These are phyloP conservation scores for Kodamaea kaohsiungensis DNA, from an alignment of 805 yeast genomes.

Conservation along the genomic window DNA sequence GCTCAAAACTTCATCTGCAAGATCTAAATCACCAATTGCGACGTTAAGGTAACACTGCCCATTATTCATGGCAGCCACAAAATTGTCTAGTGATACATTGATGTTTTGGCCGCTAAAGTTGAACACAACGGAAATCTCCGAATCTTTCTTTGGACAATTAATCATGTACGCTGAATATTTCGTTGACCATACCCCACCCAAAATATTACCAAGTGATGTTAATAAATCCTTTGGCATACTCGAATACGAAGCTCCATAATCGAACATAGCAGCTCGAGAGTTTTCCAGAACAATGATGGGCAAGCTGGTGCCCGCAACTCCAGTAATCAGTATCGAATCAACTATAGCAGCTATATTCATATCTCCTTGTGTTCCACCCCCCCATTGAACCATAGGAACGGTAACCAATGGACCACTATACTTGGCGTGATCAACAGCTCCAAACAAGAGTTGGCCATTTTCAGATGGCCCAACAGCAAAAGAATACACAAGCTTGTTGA, in stretches of 20 bases:
- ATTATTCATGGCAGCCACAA: background rate
- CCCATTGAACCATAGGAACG: background rate
- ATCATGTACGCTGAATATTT: background rate
- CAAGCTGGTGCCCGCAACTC: background rate
- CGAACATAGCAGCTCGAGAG: background rate
- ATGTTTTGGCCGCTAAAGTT: slow-evolving; percentile 4
- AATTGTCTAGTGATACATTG: background rate
- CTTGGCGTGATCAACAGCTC: slow-evolving; percentile 68
- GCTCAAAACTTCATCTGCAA: slow-evolving; percentile 31
- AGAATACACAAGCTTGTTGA: slow-evolving; percentile 57
- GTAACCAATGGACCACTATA: slow-evolving; percentile 23
- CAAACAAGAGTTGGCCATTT: slow-evolving; percentile 62
- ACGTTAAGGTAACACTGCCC: background rate
- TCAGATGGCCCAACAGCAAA: slow-evolving; percentile 51
- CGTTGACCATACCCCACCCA: background rate
- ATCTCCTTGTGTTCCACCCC: background rate
- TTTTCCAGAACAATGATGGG: background rate
- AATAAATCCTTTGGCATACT: background rate
- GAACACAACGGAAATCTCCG: background rate
- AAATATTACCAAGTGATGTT: background rate
- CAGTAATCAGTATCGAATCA: background rate
- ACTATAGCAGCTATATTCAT: background rate
- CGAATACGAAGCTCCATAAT: background rate
- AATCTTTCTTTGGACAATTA: background rate
- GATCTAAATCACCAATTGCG: slow-evolving; percentile 1